Evolutionary conservation across 228 moss, liverwort and hornwort species (phyloP).

Genomic region (Sphagnum fallax): DNA sequence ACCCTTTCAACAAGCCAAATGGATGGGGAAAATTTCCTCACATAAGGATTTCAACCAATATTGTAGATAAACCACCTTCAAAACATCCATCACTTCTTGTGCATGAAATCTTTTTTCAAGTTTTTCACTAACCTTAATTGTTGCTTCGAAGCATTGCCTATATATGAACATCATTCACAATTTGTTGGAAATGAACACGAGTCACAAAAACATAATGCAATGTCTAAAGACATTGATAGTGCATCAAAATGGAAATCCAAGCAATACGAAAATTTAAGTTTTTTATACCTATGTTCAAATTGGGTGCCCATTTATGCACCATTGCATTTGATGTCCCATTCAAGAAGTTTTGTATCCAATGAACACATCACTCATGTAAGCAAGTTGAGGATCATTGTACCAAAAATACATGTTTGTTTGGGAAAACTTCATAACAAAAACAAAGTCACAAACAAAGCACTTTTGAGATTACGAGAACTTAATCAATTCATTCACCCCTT

Average conservation of each 20-base stretch:
- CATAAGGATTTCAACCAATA: no score
- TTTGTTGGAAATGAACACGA: no score
- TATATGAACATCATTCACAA: no score
- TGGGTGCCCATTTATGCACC: background rate
- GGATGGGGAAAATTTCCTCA: no score
- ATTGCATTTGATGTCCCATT: background rate
- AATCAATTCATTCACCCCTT: background rate
- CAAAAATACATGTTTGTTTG: background rate
- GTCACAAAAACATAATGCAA: no score
- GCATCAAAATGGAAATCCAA: background rate
- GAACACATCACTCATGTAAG: background rate
- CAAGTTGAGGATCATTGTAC: background rate
- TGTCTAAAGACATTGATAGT: no score
- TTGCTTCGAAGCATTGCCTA: no score
- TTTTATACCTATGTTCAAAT: background rate
- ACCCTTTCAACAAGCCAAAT: no score
- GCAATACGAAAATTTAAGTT: background rate
- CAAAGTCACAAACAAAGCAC: background rate
- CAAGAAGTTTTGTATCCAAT: background rate
- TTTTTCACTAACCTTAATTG: no score
- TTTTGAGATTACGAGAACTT: background rate
- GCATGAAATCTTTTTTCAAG: no score
- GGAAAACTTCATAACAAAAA: background rate
- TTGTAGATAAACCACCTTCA: no score
- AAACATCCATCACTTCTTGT: no score